These are phyloP conservation scores for Linum usitatissimum DNA, from an alignment of 345 rosid species.

Conservation along the genomic window DNA sequence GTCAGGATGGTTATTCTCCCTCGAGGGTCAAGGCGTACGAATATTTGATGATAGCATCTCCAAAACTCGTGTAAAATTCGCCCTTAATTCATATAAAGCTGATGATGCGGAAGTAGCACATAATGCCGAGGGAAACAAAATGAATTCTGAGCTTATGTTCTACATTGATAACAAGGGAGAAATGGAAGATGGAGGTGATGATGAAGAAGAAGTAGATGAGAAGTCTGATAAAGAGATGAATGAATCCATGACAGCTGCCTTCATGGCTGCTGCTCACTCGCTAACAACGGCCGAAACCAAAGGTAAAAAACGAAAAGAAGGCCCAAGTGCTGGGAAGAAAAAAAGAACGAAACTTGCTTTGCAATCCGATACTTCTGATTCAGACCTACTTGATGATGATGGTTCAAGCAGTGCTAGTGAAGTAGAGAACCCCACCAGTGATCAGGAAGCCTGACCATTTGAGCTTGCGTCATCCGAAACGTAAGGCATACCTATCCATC, in stretches of 20 bases:
- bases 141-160: constrained; percentile 20
- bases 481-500: no score
- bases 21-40: constrained; percentile 34
- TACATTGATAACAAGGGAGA: constrained; percentile 35
- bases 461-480: no score
- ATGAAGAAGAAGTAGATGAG: not conserved
- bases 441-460: constrained; percentile 13
- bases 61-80: constrained; percentile 30
- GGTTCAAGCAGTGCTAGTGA: constrained; percentile 31
- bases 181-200: constrained; percentile 18
- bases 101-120: constrained; percentile 15
- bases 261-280: constrained; percentile 34
- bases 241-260: constrained; percentile 26
- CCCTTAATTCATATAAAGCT: constrained; percentile 18
- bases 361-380: constrained; percentile 12
- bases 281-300: constrained; percentile 19
- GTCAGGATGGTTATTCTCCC: constrained; percentile 36
- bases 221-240: constrained; percentile 7
- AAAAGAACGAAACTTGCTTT: constrained; percentile 22
- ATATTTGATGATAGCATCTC: constrained; percentile 29
- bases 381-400: constrained; percentile 14
- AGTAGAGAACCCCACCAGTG: constrained; percentile 34
- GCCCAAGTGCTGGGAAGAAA: constrained; percentile 12
- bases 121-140: constrained; percentile 14
- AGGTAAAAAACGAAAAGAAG: constrained; percentile 26